These are phyloP conservation scores for Lactarius psammicola DNA, from an alignment of 768 basidiomycete species.

Conservation along the genomic window DNA sequence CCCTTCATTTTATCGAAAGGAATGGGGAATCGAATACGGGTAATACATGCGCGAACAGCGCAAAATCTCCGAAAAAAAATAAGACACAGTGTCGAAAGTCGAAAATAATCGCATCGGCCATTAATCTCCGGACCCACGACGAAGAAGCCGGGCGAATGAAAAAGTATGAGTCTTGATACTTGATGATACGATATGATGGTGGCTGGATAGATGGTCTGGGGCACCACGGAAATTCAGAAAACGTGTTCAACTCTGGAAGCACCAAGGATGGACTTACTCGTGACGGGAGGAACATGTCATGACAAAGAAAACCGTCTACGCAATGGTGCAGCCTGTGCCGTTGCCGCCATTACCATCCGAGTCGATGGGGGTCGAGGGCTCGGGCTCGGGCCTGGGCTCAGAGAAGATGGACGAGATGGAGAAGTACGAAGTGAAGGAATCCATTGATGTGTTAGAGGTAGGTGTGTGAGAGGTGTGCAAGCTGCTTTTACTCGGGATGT, in stretches of 20 bases:
- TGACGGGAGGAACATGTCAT: not conserved
- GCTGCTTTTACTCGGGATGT: not conserved
- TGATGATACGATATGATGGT: not conserved
- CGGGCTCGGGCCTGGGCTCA: not conserved
- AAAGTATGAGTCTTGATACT: not conserved
- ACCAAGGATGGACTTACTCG: not conserved
- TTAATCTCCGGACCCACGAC: not conserved
- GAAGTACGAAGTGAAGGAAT: conserved; percentile 13
- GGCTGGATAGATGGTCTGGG: not conserved
- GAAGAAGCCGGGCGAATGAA: not conserved
- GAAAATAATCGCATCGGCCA: not conserved
- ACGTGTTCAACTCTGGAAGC: not conserved
- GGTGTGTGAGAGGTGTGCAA: too few species aligned
- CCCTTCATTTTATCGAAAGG: not conserved
- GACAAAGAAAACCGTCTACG: not conserved
- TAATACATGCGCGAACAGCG: not conserved
- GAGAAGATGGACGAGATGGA: not conserved
- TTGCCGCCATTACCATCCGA: not conserved
- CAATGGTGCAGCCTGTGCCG: not conserved
- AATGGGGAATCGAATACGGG: not conserved
- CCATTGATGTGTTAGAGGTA: conserved; percentile 3
- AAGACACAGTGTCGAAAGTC: not conserved
- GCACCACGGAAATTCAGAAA: not conserved
- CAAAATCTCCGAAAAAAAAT: not conserved
- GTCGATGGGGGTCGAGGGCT: conserved; percentile 4